phyloP scores from a whole-genome alignment of 2,329 filamentous ascomycete genomes.

The Bisporella sp. region DNA sequence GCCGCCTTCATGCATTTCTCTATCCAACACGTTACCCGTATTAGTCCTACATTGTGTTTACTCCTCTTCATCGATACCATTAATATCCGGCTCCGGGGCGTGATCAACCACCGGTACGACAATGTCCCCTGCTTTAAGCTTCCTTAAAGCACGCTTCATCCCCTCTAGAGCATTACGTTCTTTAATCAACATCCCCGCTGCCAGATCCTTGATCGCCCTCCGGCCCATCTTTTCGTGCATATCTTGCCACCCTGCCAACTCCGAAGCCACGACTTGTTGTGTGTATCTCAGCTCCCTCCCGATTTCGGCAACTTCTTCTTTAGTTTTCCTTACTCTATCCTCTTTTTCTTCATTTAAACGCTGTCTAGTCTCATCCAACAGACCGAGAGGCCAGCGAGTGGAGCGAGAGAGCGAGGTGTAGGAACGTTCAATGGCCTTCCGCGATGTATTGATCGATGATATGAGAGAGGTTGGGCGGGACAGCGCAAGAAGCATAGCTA shows the following conservation, averaged over 20 bases:
- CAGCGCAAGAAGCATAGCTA: constrained; percentile 73
- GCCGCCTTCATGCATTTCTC: too few species aligned
- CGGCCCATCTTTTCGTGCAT: constrained; percentile 73
- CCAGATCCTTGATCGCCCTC: constrained; percentile 69
- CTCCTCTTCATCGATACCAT: too few species aligned
- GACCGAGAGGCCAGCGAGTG: constrained; percentile 70
- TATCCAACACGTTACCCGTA: too few species aligned
- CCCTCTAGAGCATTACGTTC: constrained; percentile 75
- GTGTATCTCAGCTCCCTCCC: constrained; percentile 82
- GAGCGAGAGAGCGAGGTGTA: constrained; percentile 67
- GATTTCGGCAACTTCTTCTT: constrained; percentile 65
- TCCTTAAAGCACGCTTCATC: constrained; percentile 69
- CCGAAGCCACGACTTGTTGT: constrained; percentile 84
- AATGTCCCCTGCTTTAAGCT: constrained; percentile 11
- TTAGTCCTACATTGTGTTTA: too few species aligned
- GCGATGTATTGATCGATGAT: constrained; percentile 63
- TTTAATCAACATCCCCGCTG: constrained; percentile 67
- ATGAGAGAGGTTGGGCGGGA: constrained; percentile 75
- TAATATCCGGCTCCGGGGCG: too few species aligned
- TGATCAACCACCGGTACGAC: too few species aligned
- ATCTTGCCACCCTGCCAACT: constrained; percentile 91
- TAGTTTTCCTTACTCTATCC: constrained; percentile 65
- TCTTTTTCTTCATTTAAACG: constrained; percentile 78
- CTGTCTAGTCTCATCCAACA: constrained; percentile 83
- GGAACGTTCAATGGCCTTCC: constrained; percentile 71